Evolutionary conservation across 2,329 filamentous ascomycete genomes (phyloP), one percentile per base, ranked within the genome.

Genomic region (Botrytis elliptica): DNA sequence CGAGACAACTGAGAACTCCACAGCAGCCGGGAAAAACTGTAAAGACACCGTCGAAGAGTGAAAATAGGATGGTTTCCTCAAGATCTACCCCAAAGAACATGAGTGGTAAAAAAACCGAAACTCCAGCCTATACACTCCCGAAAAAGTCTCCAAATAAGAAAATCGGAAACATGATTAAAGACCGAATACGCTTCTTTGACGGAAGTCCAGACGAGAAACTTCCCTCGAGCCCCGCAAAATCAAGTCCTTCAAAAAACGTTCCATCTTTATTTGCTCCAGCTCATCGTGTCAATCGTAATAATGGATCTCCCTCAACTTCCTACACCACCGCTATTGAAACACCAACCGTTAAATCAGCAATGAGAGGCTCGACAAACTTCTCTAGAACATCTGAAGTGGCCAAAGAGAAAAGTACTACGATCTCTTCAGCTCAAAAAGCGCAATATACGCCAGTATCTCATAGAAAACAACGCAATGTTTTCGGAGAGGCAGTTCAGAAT

Each of bases 171-270:
- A 73, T 74, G 20, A 77, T 79, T 33, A 75, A 72, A 64, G 78
- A 78, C 25, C 78, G 74, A 29, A 79, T 80, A 36, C 74, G 55
- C 42, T 75, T 79, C 64, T 79, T 76, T 65, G 79, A 79, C 74
- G 76, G 78, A 29, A 69, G 77, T 77, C 74, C 52, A 74, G 64
- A 74, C 18, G n/a, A 25, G n/a, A 64, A 33, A 22, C 6, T 33
- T 33, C 25, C 36, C n/a, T 40, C 64, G 14, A 73, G 42, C n/a
- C 33, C 55, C 25, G 18, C 33, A 20, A 72, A 72, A 38, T 20
- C n/a, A 25, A 46, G 66, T 44, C 49, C 40, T 33, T 16, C 25
- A 9, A 69, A 69, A 42, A 25, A 10, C 2, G 18, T 18, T 12
- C 38, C n/a, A 42, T 57, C 49, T 33, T 29, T 42, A 44, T 25